Base-by-base conservation (phyloP, 768 basidiomycete species). In the Pleurotus eryngii region DNA sequence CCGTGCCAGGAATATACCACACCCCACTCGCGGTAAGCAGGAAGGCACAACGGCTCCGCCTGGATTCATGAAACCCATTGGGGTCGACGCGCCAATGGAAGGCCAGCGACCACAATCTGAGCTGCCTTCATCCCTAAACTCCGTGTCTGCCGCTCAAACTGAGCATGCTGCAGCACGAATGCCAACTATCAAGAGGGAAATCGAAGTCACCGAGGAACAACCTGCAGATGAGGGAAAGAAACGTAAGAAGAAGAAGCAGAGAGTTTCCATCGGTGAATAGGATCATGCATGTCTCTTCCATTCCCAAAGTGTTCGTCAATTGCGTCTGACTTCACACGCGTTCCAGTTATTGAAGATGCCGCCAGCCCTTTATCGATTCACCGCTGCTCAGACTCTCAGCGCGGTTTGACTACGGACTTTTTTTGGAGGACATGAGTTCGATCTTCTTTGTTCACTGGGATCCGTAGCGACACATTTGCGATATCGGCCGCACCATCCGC, bases 51-150 rank as follows among this genome's bases (percentile, higher is more conserved):
- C 68, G 24, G 55, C 55, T 37, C 61, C 64, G 7, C 57, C 47
- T 24, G 61, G 55, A 7, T 85, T 85, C 67, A 60, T 84, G 58
- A 85, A 83, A 62, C 85, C 85, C 35, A 71, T 76, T 46, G 84
- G 83, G 27, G 76, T 86, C 15, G 83, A 85, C 57, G 81, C 74
- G 43, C 80, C 78, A 35, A 72, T 54, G 60, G 61, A 15, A 47
- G 47, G 60, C 46, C 59, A 49, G 12, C 30, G 26, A 24, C 47
- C 43, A 24, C 56, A 60, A 40, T n/a, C 26, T 30, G n/a, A 3
- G 53, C 38, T 12, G 45, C 58, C 46, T 61, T 62, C 30, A 55
- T 67, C 57, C 64, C 30, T 3, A 35, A 35, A 4, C 30, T 68
- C 48, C 61, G 64, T n/a, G 66, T 69, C 46, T 65, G 67, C 20